Conservation (phyloP, 768 basidiomycete genomes). For the Boletus huronensis region DNA sequence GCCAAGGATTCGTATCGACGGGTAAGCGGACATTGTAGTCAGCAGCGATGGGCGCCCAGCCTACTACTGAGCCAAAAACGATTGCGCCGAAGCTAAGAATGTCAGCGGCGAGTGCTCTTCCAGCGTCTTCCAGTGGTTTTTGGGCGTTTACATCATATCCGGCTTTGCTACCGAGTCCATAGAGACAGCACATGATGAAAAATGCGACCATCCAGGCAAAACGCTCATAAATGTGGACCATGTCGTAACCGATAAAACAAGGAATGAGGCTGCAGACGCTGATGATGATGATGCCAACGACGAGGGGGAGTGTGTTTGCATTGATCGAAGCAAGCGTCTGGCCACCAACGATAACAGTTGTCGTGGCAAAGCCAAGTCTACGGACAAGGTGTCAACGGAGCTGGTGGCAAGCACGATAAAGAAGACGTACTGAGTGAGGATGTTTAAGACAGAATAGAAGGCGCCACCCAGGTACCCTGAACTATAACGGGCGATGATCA, state of each 20-base stretch:
- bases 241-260: constrained; percentile 45
- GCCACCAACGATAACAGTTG: constrained; percentile 51
- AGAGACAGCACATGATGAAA: constrained; percentile 49
- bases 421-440: constrained; percentile 42
- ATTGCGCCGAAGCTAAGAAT: constrained; percentile 52
- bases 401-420: not conserved
- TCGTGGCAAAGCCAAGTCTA: constrained; percentile 47
- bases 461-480: constrained; percentile 48
- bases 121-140: constrained; percentile 40
- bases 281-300: constrained; percentile 48
- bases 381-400: not conserved
- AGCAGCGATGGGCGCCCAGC: constrained; percentile 52
- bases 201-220: constrained; percentile 51
- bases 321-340: constrained; percentile 48
- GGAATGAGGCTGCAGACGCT: constrained; percentile 40
- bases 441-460: constrained; percentile 51
- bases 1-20: constrained; percentile 37
- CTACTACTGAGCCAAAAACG: constrained; percentile 45
- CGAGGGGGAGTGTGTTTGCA: constrained; percentile 41
- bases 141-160: constrained; percentile 46
- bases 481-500: constrained; percentile 49
- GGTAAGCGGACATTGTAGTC: constrained; percentile 55
- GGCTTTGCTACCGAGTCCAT: constrained; percentile 45
- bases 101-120: constrained; percentile 42
- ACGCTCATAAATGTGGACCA: constrained; percentile 49